Evolutionary conservation across 371 early-diverging fungal genomes (phyloP), one percentile per base, ranked within the genome.

Genomic region (Mucor plumbeus): DNA sequence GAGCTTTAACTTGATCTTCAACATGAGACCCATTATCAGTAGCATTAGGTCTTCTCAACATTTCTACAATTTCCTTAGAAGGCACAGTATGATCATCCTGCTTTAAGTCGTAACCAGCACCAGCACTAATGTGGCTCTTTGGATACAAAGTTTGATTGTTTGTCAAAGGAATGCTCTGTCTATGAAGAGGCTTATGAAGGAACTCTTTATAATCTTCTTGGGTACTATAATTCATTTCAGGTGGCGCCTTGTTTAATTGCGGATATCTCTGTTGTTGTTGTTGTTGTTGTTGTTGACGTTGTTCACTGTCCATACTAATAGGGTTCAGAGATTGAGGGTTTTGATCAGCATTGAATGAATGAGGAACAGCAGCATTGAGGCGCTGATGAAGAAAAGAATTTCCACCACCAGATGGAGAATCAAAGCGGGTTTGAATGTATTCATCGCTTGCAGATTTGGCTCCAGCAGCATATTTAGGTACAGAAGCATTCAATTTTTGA

Each of bases 61-160:
- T 55, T 7, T 55, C 55, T 11, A 35, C 35, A 55, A 55, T 35
- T 33, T 55, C 55, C 33, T 55, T 35, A n/a, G 55, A 35, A 55
- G 55, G n/a, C 5, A 55, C 55, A 1, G 55, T 35, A 35, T 55
- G 55, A n/a, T 55, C 35, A n/a, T 31, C 33, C n/a, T 55, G n/a
- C 14, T 55, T 55, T 14, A 55, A 35, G 34, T 55, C 7, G n/a
- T 55, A 55, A 7, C 55, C 55, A 7, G 55, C 55, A 7, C 55
- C 55, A 35, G 35, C 55, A 35, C 55, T 35, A 8, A 55, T 55
- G 15, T 55, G 33, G 15, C 34, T 55, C 17, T 55, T 55, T 7
- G 55, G 55, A 34, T 5, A 5, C 55, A 55, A 55, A 6, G 26
- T 55, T 7, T 17, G 13, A 35, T 31, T 34, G 3, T 35, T 35